These are phyloP conservation scores for Nicotiana tomentosiformis DNA, from an alignment of 257 asterid species.

Conservation along the genomic window DNA sequence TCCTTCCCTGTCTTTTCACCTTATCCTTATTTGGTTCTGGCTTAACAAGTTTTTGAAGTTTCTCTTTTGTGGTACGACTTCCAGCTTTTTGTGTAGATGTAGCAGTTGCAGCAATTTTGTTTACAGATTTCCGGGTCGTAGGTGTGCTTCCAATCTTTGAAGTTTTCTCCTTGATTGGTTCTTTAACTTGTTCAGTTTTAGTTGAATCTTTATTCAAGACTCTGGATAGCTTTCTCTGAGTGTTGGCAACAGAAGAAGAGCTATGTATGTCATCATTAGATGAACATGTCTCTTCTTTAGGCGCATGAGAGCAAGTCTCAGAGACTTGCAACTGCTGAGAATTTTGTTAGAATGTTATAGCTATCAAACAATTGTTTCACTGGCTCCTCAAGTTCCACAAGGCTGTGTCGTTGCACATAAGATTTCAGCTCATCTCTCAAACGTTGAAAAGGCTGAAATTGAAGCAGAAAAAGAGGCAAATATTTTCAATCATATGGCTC, in stretches of 20 bases:
- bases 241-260: conserved; percentile 40
- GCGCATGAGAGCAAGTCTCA: conserved; percentile 46
- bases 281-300: conserved; percentile 44
- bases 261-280: conserved; percentile 61
- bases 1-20: conserved; percentile 54
- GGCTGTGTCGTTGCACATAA: conserved; percentile 47
- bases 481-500: neutral
- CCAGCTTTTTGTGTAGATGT: neutral
- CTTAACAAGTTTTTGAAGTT: neutral
- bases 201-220: conserved; percentile 22
- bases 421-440: conserved; percentile 71
- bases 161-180: conserved; percentile 21
- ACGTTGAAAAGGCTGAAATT: conserved; percentile 60
- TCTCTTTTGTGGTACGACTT: neutral
- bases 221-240: conserved; percentile 41
- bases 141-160: conserved; percentile 31
- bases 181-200: conserved; percentile 28
- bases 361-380: conserved; percentile 57
- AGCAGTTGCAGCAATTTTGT: conserved; percentile 11
- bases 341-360: conserved; percentile 50
- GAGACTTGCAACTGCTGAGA: conserved; percentile 49
- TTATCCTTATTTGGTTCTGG: conserved; percentile 16
- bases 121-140: conserved; percentile 35
- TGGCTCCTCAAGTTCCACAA: conserved; percentile 46
- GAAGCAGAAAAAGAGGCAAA: neutral